These are phyloP conservation scores for Syzygium aqueum DNA, from an alignment of 345 rosid species.

Conservation along the genomic window DNA sequence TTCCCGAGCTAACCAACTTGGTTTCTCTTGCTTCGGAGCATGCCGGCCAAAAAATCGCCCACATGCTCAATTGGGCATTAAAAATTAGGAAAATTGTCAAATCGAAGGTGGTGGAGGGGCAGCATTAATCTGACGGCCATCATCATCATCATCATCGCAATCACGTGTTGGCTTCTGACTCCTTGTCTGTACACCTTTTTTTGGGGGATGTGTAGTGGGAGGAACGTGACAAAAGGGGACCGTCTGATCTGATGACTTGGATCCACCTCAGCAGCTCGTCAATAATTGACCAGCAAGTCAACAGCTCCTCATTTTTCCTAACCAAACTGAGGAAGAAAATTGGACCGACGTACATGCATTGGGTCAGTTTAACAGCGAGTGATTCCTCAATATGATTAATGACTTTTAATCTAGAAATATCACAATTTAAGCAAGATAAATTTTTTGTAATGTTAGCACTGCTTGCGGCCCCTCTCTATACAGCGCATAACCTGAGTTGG, in stretches of 20 bases:
- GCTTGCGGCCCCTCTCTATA: too few species aligned
- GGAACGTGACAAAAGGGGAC: neutral
- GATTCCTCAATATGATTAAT: too few species aligned
- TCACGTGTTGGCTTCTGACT: neutral
- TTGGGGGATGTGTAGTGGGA: too few species aligned
- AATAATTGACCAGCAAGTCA: neutral
- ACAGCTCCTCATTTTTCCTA: neutral
- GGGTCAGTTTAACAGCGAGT: too few species aligned
- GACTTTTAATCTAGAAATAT: too few species aligned
- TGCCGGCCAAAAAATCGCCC: neutral
- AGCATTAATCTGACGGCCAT: neutral
- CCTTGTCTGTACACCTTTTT: neutral
- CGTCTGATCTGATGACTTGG: neutral
- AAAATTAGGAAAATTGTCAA: neutral
- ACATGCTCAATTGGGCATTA: neutral
- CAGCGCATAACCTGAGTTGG: too few species aligned
- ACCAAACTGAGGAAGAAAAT: neutral
- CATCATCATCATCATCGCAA: neutral
- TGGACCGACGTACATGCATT: neutral
- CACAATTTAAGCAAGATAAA: too few species aligned
- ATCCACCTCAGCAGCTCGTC: neutral
- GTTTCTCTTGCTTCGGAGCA: neutral
- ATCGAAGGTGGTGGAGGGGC: neutral
- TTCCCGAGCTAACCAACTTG: neutral
- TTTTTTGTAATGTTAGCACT: too few species aligned